Percentiles rank a stretch among this genome's conserved stretches.
Conservation (phyloP, 2,329 filamentous ascomycete genomes). For the Tolypocladium album region DNA sequence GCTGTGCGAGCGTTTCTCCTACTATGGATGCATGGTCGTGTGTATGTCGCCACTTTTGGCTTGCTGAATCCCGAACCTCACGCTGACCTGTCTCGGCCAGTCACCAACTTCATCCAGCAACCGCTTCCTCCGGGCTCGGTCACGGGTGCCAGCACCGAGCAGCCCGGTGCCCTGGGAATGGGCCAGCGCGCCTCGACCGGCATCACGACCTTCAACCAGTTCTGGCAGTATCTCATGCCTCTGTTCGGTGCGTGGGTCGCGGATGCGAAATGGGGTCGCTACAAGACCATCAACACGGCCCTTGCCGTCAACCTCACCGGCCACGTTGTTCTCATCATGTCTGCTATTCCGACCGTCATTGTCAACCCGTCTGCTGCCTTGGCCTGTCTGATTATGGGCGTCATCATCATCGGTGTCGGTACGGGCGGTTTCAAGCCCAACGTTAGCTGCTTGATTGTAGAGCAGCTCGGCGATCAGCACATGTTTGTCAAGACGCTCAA, state of each 20-base stretch:
- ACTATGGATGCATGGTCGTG: slow-evolving; percentile 60
- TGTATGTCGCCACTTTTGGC: slow-evolving; percentile 22
- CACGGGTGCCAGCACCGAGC: slow-evolving; percentile 34
- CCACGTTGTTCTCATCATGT: slow-evolving; percentile 54
- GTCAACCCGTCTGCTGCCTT: slow-evolving; percentile 45
- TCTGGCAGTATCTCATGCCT: slow-evolving; percentile 52
- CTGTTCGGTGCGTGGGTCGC: slow-evolving; percentile 46
- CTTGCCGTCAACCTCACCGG: slow-evolving; percentile 55
- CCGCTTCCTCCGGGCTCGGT: slow-evolving; percentile 40
- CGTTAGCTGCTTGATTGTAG: slow-evolving; percentile 60
- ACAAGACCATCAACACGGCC: slow-evolving; percentile 60
- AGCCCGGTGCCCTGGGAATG: slow-evolving; percentile 46
- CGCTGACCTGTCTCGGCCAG: neutral
- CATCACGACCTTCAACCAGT: slow-evolving; percentile 43
- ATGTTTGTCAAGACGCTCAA: slow-evolving; percentile 43
- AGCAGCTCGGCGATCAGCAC: slow-evolving; percentile 52
- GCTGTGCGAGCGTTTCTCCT: slow-evolving; percentile 66
- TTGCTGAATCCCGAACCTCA: neutral
- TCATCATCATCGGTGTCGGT: slow-evolving; percentile 43
- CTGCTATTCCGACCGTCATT: slow-evolving; percentile 54
- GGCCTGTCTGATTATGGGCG: slow-evolving; percentile 57
- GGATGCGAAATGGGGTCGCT: slow-evolving; percentile 63
- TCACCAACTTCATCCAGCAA: slow-evolving; percentile 52
- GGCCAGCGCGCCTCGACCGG: slow-evolving; percentile 44
- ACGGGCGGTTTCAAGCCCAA: slow-evolving; percentile 78